phyloP scores from a whole-genome alignment of 192 early-diverging fungal species.

The Mortierella antarctica region DNA sequence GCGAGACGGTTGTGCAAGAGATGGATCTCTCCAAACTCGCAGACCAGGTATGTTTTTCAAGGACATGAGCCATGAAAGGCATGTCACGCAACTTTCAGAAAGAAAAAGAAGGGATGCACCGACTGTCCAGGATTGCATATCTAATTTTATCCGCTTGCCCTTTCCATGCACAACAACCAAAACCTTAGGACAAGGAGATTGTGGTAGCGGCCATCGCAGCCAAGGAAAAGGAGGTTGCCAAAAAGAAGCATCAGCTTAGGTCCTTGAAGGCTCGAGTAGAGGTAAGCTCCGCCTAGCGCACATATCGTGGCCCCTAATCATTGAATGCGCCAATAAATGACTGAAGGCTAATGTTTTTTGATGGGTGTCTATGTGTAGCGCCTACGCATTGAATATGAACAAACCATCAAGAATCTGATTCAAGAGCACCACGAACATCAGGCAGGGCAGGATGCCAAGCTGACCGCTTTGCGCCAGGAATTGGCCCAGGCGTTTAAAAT shows the following conservation, averaged over 20 bases:
- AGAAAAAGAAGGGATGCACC: background rate
- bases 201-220: conserved; percentile 11
- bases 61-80: background rate
- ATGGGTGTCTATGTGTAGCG: conserved; percentile 6
- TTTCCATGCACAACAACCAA: background rate
- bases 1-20: conserved; percentile 41
- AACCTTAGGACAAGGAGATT: conserved; percentile 25
- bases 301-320: background rate
- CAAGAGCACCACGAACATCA: background rate
- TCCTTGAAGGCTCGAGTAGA: conserved; percentile 25
- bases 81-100: background rate
- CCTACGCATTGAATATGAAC: conserved; percentile 19
- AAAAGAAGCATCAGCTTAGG: conserved; percentile 29
- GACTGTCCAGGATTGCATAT: background rate
- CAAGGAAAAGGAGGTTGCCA: conserved; percentile 32
- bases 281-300: background rate
- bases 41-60: conserved; percentile 20
- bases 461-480: conserved; percentile 8
- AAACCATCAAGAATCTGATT: conserved; percentile 7
- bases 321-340: too few species aligned
- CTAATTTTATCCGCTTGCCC: background rate
- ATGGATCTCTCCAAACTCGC: conserved; percentile 24
- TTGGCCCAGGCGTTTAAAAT: conserved; percentile 8
- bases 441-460: conserved; percentile 10
- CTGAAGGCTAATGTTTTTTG: too few species aligned